Percentiles rank a stretch among this genome's conserved stretches.
phyloP scores from a whole-genome alignment of 805 yeast genomes.

The Blastobotrys peoriensis region DNA sequence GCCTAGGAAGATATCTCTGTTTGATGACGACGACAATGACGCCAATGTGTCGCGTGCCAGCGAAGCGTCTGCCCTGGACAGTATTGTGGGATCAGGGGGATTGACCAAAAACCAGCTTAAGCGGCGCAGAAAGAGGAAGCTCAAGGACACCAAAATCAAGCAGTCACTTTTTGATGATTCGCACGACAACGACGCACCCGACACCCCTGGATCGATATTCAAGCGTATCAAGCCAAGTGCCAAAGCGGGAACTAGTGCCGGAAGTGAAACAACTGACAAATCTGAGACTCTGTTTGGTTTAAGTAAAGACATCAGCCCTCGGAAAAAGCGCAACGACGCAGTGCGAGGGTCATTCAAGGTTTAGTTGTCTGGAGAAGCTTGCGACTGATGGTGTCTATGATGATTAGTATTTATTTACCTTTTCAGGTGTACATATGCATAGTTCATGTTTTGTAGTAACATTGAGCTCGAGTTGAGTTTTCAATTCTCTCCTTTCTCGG shows the following conservation, averaged over 20 bases:
- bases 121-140: slow-evolving; percentile 13
- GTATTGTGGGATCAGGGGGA: neutral
- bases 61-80: neutral
- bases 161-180: slow-evolving; percentile 9
- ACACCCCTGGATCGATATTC: slow-evolving; percentile 16
- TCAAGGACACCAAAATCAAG: slow-evolving; percentile 8
- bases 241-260: neutral
- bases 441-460: neutral
- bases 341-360: neutral
- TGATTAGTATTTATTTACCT: too few species aligned
- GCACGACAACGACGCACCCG: slow-evolving; percentile 14
- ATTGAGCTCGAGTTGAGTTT: neutral
- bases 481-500: neutral
- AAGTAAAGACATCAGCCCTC: slow-evolving; percentile 4
- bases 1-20: slow-evolving; percentile 12
- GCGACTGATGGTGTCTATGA: too few species aligned
- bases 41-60: neutral
- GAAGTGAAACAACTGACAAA: neutral
- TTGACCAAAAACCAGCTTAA: neutral
- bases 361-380: too few species aligned
- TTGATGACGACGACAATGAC: slow-evolving; percentile 16
- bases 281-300: neutral
- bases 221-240: slow-evolving; percentile 8
- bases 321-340: neutral
- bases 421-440: too few species aligned